Conservation (phyloP, 2,329 filamentous ascomycete genomes). For the Fusarium nematophilum region DNA sequence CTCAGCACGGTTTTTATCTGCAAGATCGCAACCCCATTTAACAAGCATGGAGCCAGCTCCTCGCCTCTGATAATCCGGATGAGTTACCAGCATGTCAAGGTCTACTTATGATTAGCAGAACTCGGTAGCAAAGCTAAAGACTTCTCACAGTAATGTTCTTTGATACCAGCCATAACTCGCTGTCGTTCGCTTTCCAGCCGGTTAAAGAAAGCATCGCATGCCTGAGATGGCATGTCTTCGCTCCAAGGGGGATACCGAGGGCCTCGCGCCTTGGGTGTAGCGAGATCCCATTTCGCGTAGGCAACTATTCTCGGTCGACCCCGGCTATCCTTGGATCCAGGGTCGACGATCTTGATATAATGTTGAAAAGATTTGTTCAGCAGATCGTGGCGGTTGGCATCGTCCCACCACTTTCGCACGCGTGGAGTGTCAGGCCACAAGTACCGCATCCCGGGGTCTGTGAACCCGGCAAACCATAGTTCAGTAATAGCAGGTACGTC, state of each 20-base stretch:
- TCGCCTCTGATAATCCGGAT: slow-evolving; percentile 42
- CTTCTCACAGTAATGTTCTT: slow-evolving; percentile 29
- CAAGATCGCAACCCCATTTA: slow-evolving; percentile 40
- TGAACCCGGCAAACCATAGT: slow-evolving; percentile 33
- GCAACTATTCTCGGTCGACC: slow-evolving; percentile 27
- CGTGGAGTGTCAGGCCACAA: slow-evolving; percentile 34
- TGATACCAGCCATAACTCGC: slow-evolving; percentile 29
- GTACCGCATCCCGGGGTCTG: slow-evolving; percentile 14
- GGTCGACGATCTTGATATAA: slow-evolving; percentile 34
- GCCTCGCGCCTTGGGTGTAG: slow-evolving; percentile 22
- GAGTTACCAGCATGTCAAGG: slow-evolving; percentile 41
- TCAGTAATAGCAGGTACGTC: slow-evolving; percentile 24
- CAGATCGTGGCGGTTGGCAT: slow-evolving; percentile 27
- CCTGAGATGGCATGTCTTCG: slow-evolving; percentile 25
- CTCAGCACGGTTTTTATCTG: slow-evolving; percentile 30
- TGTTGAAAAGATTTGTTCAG: slow-evolving; percentile 30
- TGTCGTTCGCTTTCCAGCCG: slow-evolving; percentile 25
- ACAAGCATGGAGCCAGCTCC: slow-evolving; percentile 41
- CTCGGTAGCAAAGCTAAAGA: no score
- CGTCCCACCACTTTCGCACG: slow-evolving; percentile 34
- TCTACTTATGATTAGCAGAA: slow-evolving; percentile 19
- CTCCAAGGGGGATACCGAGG: slow-evolving; percentile 31
- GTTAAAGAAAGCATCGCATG: slow-evolving; percentile 26
- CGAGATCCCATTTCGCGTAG: slow-evolving; percentile 35
- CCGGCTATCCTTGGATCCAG: slow-evolving; percentile 4